Percentiles rank a stretch among this genome's conserved stretches.
Conservation (phyloP, 768 basidiomycete genomes). For the Lentinula detonsa region DNA sequence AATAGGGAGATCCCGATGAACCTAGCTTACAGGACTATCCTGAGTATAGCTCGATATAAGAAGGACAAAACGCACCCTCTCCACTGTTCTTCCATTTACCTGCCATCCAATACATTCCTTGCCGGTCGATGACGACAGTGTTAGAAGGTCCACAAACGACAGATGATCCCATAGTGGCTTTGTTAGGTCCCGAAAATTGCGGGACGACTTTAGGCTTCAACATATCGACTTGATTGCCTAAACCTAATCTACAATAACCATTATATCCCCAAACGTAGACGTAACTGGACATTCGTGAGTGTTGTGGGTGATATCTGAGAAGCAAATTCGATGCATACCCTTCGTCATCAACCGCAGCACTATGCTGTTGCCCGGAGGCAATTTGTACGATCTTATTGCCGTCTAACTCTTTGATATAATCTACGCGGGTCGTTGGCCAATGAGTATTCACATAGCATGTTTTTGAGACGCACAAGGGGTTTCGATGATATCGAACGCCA, state of each 20-base stretch:
- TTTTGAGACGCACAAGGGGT: slow-evolving; percentile 39
- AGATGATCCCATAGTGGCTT: slow-evolving; percentile 44
- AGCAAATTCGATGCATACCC: slow-evolving; percentile 38
- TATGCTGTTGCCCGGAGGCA: slow-evolving; percentile 84
- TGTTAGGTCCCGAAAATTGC: slow-evolving; percentile 75
- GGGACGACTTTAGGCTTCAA: slow-evolving; percentile 81
- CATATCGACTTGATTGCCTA: slow-evolving; percentile 79
- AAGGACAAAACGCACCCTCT: slow-evolving; percentile 50
- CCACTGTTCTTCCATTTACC: slow-evolving; percentile 96
- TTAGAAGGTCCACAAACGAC: slow-evolving; percentile 80
- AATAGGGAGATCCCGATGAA: slow-evolving; percentile 85
- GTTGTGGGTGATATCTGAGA: not conserved
- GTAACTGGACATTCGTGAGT: not conserved
- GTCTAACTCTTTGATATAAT: slow-evolving; percentile 50
- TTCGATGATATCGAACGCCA: slow-evolving; percentile 71
- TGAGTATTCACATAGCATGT: not conserved
- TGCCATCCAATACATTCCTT: slow-evolving; percentile 85
- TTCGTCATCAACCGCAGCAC: slow-evolving; percentile 69
- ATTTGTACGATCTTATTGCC: slow-evolving; percentile 78
- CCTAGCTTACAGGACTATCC: slow-evolving; percentile 34
- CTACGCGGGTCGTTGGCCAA: slow-evolving; percentile 2
- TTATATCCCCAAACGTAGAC: slow-evolving; percentile 61
- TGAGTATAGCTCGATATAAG: not conserved
- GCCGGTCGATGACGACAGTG: slow-evolving; percentile 78
- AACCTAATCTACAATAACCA: slow-evolving; percentile 86